Evolutionary conservation across 148 eudicot species (phyloP).

Genomic region (Diospyros kaki): DNA sequence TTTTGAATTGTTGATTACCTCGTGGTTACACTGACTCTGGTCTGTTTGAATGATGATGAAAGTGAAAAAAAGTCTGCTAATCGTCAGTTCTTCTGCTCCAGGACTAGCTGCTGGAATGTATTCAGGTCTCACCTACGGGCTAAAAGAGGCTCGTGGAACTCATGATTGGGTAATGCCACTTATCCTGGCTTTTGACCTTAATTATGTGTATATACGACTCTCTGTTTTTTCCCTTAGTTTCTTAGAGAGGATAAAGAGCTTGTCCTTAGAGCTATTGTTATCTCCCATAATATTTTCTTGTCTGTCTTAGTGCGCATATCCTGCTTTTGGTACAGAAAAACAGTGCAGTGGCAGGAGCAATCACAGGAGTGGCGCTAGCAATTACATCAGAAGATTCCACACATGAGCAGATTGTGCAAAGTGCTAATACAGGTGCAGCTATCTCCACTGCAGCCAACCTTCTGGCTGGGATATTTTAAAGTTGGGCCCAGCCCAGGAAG

Average conservation of each 20-base stretch:
- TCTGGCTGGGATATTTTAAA: slow-evolving; percentile 60
- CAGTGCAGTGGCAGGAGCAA: slow-evolving; percentile 92
- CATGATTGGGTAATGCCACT: slow-evolving; percentile 80
- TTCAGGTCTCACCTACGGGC: slow-evolving; percentile 88
- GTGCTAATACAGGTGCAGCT: slow-evolving; percentile 93
- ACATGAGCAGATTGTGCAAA: slow-evolving; percentile 85
- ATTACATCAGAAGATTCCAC: slow-evolving; percentile 56
- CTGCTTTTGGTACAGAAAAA: slow-evolving; percentile 52
- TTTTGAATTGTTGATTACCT: background rate
- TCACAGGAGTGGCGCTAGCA: slow-evolving; percentile 77
- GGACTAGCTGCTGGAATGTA: slow-evolving; percentile 91
- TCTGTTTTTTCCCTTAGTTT: background rate
- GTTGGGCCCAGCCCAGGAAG: background rate
- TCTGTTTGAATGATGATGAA: background rate
- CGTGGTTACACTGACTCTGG: too few species aligned
- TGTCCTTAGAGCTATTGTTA: too few species aligned
- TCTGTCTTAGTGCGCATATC: too few species aligned
- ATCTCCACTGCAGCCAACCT: slow-evolving; percentile 86
- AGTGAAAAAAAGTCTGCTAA: background rate
- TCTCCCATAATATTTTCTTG: too few species aligned
- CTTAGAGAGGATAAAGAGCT: too few species aligned
- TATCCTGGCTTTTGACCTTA: background rate
- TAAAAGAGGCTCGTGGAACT: slow-evolving; percentile 87
- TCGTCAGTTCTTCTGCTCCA: slow-evolving; percentile 17
- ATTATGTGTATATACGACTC: too few species aligned